Base-by-base conservation (phyloP, 2,329 filamentous ascomycete genomes). In the Cyanodermella asteris region DNA sequence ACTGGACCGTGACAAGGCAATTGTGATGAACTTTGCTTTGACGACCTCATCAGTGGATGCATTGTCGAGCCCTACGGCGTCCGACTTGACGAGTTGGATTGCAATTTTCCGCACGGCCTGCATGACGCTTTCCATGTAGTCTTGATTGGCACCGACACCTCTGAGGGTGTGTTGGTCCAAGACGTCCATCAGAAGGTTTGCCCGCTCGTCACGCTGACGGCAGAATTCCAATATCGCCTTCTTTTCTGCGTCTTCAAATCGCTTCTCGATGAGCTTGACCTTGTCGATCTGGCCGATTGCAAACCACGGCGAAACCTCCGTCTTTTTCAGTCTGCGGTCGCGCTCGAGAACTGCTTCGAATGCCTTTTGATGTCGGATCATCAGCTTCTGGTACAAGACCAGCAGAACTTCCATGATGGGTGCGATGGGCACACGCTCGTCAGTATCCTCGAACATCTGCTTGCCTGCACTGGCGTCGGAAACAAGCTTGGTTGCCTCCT, bases 251-350 rank as follows among this genome's bases (percentile, higher is more conserved):
- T 45, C 45, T 23, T 61, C 58, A 22, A 51, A 36, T 19, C 33
- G 32, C 16, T 30, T 34, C 18, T 36, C 34, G n/a, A 64, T 38
- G 15, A 45, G 44, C 36, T 58, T 63, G 34, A 65, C 47, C 21
- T 53, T 52, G 4, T 44, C 38, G 12, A 57, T 55, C 34, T 64
- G 55, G 13, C 59, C 59, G 22, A 53, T 48, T 25, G 58, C 54
- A 13, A 61, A 58, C 16, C 55, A 49, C 13, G 53, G 59, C 29
- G 54, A 52, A 24, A 56, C 46, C 33, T 64, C 58, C 1, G 60
- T 56, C 34, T 53, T 56, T 41, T 64, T 64, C 25, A 61, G 55
- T 10, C 59, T 48, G 22, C 51, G 52, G 36, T 65, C 61, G 20
- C 59, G 54, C 32, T 64, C 60, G 11, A 61, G 39, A 5, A 59